Base-by-base conservation (phyloP, 352 stramenopile genomes). In the Peronospora farinosa region DNA sequence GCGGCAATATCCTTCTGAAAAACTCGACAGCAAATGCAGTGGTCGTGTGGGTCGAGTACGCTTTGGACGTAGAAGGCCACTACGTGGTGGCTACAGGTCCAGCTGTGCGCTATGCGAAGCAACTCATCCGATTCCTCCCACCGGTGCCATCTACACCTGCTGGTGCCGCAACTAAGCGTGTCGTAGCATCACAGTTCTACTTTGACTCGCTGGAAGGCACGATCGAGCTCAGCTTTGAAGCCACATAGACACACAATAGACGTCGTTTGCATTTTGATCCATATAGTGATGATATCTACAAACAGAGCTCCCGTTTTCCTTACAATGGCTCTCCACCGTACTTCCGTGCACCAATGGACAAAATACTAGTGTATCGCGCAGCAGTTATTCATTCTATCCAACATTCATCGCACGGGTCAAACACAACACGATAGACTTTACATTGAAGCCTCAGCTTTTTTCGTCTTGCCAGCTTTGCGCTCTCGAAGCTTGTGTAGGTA, bases 41-140 rank as follows among this genome's bases (percentile, higher is more conserved):
- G 19, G 72, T 89, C 17, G 64, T 91, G 19, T 91, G 77, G 77
- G 69, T 88, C 27, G 77, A 88, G 48, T 86, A 88, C 48, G 23
- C 44, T 0, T 57, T 92, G 23, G 75, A 88, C 46, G 30, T 27
- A 23, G 63, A 54, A 10, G 71, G 55, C 31, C 32, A 70, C 21
- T 56, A 83, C 33, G 46, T 84, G 1, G 67, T 84, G 17, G 60
- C 73, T 5, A 85, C 75, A 0, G 79, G 79, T 0, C 79, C 79
- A 15, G 63, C 68, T 1, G 68, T 75, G 5, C 57, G 67, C 6
- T 74, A 86, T 44, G 63, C 74, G n/a, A 91, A 91, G 67, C 79
- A 91, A 57, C 66, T 85, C 19, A 72, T 91, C 13, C 74, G 79
- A 11, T 91, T 91, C 54, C 53, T 91, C 7, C 54, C 59, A 7